Conservation (phyloP, 139 green algal genomes). For the Micractinium sp. region DNA sequence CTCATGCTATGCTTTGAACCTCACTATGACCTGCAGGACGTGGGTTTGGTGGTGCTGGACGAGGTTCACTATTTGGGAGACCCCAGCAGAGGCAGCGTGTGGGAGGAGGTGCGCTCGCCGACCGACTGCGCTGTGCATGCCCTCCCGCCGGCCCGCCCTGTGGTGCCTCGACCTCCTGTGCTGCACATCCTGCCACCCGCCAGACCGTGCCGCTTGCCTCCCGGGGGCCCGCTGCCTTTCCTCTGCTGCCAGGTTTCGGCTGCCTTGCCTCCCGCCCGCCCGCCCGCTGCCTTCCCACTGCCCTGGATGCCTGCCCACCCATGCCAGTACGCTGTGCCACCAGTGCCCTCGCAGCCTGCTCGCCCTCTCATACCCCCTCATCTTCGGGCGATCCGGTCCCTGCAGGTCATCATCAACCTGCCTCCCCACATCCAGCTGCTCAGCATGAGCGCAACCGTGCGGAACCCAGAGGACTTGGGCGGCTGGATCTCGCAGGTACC, state of each 20-base stretch:
- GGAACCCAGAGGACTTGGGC: constrained; percentile 92
- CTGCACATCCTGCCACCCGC: neutral
- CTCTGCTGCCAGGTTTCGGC: too few species aligned
- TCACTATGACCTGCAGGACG: too few species aligned
- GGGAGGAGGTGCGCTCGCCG: constrained; percentile 85
- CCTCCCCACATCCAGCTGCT: constrained; percentile 88
- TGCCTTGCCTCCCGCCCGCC: neutral
- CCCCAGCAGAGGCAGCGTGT: constrained; percentile 85
- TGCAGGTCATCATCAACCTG: constrained; percentile 95
- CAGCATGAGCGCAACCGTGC: constrained; percentile 94
- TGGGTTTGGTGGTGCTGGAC: constrained; percentile 93
- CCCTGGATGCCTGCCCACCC: neutral
- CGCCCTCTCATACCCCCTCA: neutral
- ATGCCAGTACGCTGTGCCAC: neutral
- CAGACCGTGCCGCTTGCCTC: neutral
- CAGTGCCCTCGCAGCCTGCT: neutral
- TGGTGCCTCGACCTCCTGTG: neutral
- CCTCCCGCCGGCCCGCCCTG: neutral
- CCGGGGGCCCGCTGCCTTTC: neutral
- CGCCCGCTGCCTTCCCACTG: neutral
- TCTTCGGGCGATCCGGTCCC: neutral
- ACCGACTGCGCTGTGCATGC: too few species aligned
- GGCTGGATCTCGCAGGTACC: constrained; percentile 91
- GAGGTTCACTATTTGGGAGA: constrained; percentile 94
- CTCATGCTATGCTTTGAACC: too few species aligned